A percentile compares a stretch with the other conserved stretches of the same genome.
Conservation (phyloP, 345 rosid species). For the Populus euphratica region DNA sequence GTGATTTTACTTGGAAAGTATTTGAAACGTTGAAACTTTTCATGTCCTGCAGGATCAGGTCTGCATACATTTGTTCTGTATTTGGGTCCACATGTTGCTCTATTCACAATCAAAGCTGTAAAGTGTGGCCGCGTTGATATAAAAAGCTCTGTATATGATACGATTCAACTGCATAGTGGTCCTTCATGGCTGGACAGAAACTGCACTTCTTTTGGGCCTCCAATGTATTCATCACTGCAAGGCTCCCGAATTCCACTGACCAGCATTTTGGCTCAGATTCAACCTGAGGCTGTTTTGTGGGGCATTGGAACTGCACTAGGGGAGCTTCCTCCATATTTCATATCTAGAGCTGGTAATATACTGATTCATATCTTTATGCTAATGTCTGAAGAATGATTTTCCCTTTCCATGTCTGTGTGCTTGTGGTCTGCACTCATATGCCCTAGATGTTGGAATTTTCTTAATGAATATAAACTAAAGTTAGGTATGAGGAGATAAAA, state of each 20-base stretch:
- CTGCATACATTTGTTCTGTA: slow-evolving; percentile 95
- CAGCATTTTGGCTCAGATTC: slow-evolving; percentile 85
- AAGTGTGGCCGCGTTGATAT: slow-evolving; percentile 90
- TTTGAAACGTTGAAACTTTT: not conserved
- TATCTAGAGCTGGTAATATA: slow-evolving; percentile 81
- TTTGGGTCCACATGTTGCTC: slow-evolving; percentile 92
- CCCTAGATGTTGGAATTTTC: not conserved
- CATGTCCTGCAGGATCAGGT: slow-evolving; percentile 69
- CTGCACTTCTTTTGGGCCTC: slow-evolving; percentile 77
- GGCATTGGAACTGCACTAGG: slow-evolving; percentile 98
- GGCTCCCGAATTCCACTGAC: slow-evolving; percentile 79
- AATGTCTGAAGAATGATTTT: not conserved
- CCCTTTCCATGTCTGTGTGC: not conserved
- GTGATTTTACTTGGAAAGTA: not conserved
- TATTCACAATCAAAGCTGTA: slow-evolving; percentile 88
- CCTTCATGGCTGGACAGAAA: slow-evolving; percentile 95
- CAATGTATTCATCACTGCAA: slow-evolving; percentile 46
- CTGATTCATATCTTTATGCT: not conserved
- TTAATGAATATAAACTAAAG: too few relatives aligned
- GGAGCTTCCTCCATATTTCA: slow-evolving; percentile 99
- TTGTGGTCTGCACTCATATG: too few relatives aligned
- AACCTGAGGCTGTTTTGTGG: slow-evolving; percentile 85
- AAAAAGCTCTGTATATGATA: slow-evolving; percentile 89
- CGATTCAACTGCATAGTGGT: slow-evolving; percentile 73
- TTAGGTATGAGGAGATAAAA: not conserved